Evolutionary conservation across 2,329 filamentous ascomycete species (phyloP).

Genomic region (Pseudogymnoascus sp.): DNA sequence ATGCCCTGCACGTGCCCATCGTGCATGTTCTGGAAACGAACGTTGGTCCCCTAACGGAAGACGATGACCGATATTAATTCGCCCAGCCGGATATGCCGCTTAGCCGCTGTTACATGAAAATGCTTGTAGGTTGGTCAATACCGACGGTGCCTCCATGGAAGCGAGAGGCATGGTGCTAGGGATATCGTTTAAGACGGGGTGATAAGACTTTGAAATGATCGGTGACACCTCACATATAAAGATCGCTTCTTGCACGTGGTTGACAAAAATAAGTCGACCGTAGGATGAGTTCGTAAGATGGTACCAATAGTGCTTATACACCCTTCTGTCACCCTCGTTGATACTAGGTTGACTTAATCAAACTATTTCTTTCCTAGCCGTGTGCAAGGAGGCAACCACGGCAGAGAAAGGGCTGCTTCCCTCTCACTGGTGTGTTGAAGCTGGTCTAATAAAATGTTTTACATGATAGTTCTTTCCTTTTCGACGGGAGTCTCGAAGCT

Average conservation of each 20-base stretch:
- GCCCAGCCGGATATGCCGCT: not conserved
- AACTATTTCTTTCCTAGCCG: not conserved
- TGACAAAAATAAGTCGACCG: not conserved
- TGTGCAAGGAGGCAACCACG: not conserved
- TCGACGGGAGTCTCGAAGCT: not conserved
- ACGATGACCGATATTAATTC: not conserved
- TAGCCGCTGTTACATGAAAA: not conserved
- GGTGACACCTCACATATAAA: not conserved
- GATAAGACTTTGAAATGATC: not conserved
- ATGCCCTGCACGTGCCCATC: not conserved
- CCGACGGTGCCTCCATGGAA: not conserved
- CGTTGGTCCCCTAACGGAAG: not conserved
- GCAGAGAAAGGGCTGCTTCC: not conserved
- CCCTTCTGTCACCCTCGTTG: not conserved
- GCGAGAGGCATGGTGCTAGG: not conserved
- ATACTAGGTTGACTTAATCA: not conserved
- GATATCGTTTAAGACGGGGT: not conserved
- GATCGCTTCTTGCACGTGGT: not conserved
- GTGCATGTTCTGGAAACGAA: not conserved
- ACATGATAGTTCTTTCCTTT: too few species aligned
- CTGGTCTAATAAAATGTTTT: not conserved
- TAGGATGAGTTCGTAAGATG: not conserved
- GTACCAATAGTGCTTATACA: not conserved
- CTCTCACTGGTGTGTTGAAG: not conserved
- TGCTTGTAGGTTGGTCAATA: not conserved